Conservation (phyloP, 495 filamentous ascomycete genomes). For the Penicillium robsamsonii region DNA sequence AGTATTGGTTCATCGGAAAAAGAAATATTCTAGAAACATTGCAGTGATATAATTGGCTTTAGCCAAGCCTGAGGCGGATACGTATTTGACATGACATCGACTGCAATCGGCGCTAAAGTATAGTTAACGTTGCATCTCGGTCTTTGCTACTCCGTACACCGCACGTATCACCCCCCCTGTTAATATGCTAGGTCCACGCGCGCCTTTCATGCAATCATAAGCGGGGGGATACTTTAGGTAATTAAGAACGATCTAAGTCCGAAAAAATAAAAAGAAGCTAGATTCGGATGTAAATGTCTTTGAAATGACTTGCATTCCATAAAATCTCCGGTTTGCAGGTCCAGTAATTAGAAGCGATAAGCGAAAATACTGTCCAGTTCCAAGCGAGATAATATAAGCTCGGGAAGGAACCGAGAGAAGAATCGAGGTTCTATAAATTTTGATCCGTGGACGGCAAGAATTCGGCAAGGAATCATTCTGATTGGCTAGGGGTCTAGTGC, state of each 20-base stretch:
- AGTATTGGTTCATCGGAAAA: neutral
- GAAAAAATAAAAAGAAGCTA: neutral
- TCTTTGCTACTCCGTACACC: neutral
- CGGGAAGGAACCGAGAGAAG: neutral
- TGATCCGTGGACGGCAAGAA: constrained; percentile 9
- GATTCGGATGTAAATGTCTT: neutral
- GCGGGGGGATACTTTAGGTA: neutral
- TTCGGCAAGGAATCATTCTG: constrained; percentile 40
- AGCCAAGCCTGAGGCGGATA: neutral
- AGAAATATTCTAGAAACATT: neutral
- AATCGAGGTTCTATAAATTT: neutral
- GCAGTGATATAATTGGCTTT: too few relatives aligned
- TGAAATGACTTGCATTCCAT: neutral
- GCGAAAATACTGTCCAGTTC: too few relatives aligned
- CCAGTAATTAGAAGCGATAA: constrained; percentile 14
- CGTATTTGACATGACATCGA: neutral
- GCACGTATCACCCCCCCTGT: neutral
- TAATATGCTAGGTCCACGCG: neutral
- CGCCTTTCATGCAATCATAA: constrained; percentile 15
- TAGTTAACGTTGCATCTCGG: neutral
- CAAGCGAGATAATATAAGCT: too few relatives aligned
- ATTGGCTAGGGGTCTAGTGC: constrained; percentile 33
- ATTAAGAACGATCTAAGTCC: too few relatives aligned
- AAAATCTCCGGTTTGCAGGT: neutral
- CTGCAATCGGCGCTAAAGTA: neutral